Evolutionary conservation across 2,329 filamentous ascomycete species (phyloP), one percentile per base, ranked within the genome.

Genomic region (Sphaerostilbella broomeana): DNA sequence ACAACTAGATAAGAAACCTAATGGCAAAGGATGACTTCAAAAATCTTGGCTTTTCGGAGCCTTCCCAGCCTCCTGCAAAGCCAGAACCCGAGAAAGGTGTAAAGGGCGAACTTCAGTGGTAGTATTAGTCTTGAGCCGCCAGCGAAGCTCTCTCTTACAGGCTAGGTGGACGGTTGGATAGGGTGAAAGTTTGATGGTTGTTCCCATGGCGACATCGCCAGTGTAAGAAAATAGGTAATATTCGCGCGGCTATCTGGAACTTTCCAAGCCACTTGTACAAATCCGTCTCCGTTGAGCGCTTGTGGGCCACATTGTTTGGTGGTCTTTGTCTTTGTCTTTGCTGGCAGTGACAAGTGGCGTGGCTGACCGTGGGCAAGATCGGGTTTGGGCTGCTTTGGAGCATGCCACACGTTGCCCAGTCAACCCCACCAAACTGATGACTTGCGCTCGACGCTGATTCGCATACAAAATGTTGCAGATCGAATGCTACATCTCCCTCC

Each of bases 11-110:
- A 35, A 88, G 88, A 51, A 95, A 97, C 57, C 69, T 98, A 21
- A 98, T 98, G 92, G 89, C 89, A 6, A 86, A 77, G 51, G 92
- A 98, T 57, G 86, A 94, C 44, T 92, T 97, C 63, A 87, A 85
- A 62, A 98, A 98, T 57, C 69, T 98, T 27, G 92, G 92, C 0
- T 92, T 94, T 52, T 52, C 69, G 31, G 55, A 59, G 32, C 44
- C 50, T 40, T 41, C 47, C 20, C 50, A 51, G 30, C 41, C 46
- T 37, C 40, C 44, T 38, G 38, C 46, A 30, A 34, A 35, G 11
- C 30, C 44, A 35, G 47, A 51, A 45, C 49, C 58, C 13, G 55
- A 62, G 50, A 61, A 56, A 38, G 55, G 53, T 30, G 52, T 56
- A 43, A 64, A 63, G 48, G 63, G 61, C 32, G 60, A 65, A 42